phyloP scores from a whole-genome alignment of 495 filamentous ascomycete genomes.

The Aspergillus bridgeri region DNA sequence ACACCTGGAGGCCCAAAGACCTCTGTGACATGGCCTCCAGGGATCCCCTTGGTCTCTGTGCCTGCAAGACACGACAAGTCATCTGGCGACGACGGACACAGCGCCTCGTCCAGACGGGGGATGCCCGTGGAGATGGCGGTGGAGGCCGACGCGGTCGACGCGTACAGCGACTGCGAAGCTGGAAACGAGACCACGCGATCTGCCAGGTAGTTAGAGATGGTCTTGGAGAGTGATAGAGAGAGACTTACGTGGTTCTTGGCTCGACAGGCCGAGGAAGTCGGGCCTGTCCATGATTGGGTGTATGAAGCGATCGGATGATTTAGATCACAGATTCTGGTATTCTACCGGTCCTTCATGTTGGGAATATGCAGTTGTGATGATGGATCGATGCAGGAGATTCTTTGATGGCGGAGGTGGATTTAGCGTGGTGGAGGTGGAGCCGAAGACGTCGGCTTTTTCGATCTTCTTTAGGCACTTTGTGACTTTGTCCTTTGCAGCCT shows the following conservation, averaged over 20 bases:
- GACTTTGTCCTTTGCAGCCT: not conserved
- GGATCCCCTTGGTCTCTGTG: slow-evolving; percentile 45
- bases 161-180: slow-evolving; percentile 76
- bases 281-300: slow-evolving; percentile 26
- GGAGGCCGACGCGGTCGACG: slow-evolving; percentile 46
- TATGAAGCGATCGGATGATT: too few species aligned
- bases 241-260: slow-evolving; percentile 29
- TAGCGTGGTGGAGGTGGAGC: not conserved
- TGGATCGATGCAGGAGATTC: too few species aligned
- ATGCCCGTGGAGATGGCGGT: slow-evolving; percentile 66
- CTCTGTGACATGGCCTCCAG: slow-evolving; percentile 79
- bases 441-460: not conserved
- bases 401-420: not conserved
- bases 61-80: slow-evolving; percentile 1
- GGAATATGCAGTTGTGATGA: too few species aligned
- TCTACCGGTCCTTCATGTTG: too few species aligned
- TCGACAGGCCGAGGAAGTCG: slow-evolving; percentile 31
- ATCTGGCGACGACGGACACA: slow-evolving; percentile 25
- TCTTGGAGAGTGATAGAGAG: not conserved
- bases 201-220: slow-evolving; percentile 6
- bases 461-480: not conserved
- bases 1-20: slow-evolving; percentile 84
- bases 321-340: not conserved
- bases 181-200: slow-evolving; percentile 78
- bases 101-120: slow-evolving; percentile 53